phyloP scores from a whole-genome alignment of 352 stramenopile species.

The Globisporangium alternatum region DNA sequence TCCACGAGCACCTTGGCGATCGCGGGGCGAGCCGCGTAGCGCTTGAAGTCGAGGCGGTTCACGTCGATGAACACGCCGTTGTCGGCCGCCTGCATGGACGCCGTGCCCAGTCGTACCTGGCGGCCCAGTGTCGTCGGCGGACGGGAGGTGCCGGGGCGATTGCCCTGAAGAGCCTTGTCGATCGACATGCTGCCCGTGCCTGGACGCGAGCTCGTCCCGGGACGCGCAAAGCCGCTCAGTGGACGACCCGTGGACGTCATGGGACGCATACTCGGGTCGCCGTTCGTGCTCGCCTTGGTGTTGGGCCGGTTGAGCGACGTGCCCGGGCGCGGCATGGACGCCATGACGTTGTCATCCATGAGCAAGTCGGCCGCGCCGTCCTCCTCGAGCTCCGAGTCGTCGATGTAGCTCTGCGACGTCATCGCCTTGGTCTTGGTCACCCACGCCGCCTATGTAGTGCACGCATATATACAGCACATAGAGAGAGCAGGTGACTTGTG shows the following conservation, averaged over 20 bases:
- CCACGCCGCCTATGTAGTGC: slow-evolving; percentile 68
- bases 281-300: slow-evolving; percentile 34
- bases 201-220: slow-evolving; percentile 69
- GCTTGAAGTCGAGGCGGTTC: slow-evolving; percentile 87
- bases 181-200: slow-evolving; percentile 72
- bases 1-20: slow-evolving; percentile 90
- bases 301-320: slow-evolving; percentile 89
- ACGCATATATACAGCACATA: background rate
- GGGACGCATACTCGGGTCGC: slow-evolving; percentile 73
- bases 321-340: slow-evolving; percentile 80
- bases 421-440: slow-evolving; percentile 89
- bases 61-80: slow-evolving; percentile 89
- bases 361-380: slow-evolving; percentile 88
- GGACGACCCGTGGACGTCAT: slow-evolving; percentile 84
- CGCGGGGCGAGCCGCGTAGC: slow-evolving; percentile 79
- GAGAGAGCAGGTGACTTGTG: too few relatives aligned
- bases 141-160: slow-evolving; percentile 72
- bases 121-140: slow-evolving; percentile 88
- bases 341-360: slow-evolving; percentile 92
- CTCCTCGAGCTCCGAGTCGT: slow-evolving; percentile 92
- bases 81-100: slow-evolving; percentile 75
- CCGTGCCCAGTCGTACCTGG: slow-evolving; percentile 89
- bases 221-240: slow-evolving; percentile 85
- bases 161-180: slow-evolving; percentile 72
- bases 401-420: slow-evolving; percentile 87